phyloP scores from a whole-genome alignment of 2,329 filamentous ascomycete species.

The Ascochyta pisi region DNA sequence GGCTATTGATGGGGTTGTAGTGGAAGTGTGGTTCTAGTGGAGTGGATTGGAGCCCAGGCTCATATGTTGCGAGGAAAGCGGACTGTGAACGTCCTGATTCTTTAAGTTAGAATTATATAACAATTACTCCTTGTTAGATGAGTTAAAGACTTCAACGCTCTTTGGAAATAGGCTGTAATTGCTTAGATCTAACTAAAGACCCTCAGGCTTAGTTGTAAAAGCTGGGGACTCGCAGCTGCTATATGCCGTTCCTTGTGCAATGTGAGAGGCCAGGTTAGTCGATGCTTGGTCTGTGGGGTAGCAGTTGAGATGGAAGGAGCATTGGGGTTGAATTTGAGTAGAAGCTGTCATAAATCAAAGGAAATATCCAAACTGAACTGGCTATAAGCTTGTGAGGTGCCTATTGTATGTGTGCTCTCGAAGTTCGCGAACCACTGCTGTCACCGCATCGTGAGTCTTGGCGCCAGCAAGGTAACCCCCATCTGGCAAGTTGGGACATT shows the following conservation, averaged over 20 bases:
- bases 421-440: background rate
- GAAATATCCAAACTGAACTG: background rate
- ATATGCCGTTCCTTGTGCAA: too few relatives aligned
- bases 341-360: background rate
- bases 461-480: slow-evolving; percentile 21
- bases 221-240: too few relatives aligned
- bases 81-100: too few relatives aligned
- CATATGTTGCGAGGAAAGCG: too few relatives aligned
- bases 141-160: too few relatives aligned
- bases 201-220: too few relatives aligned
- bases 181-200: too few relatives aligned
- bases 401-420: background rate
- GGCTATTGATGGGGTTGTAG: background rate
- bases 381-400: background rate
- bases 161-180: too few relatives aligned
- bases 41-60: background rate
- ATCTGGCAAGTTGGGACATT: background rate
- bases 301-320: background rate
- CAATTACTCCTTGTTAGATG: too few relatives aligned
- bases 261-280: background rate
- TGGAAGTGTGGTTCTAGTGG: background rate
- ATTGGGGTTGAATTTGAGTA: background rate
- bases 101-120: too few relatives aligned
- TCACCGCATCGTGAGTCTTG: slow-evolving; percentile 25
- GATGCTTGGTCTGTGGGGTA: background rate